These are phyloP conservation scores for Jatropha multifida DNA, from an alignment of 441 rosid species.

Conservation along the genomic window DNA sequence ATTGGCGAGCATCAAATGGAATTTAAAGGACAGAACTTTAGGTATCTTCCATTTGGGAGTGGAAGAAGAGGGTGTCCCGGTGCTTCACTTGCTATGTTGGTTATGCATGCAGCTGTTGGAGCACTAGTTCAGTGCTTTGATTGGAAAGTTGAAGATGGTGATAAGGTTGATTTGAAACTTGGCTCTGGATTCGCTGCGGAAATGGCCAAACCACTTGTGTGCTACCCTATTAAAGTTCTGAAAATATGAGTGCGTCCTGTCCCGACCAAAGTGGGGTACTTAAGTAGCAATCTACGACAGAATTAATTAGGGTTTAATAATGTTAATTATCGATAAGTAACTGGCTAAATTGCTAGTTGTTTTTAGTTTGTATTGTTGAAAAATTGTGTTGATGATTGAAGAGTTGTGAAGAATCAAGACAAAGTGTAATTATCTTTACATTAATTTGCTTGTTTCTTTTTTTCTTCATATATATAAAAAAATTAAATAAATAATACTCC, in stretches of 20 bases:
- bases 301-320: too few relatives aligned
- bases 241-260: constrained; percentile 22
- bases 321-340: too few relatives aligned
- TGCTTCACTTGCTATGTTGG: constrained; percentile 40
- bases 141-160: constrained; percentile 43
- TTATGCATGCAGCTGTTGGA: constrained; percentile 45
- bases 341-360: too few relatives aligned
- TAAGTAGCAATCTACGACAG: too few relatives aligned
- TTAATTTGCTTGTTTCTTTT: too few relatives aligned
- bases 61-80: constrained; percentile 50
- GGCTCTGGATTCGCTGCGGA: constrained; percentile 46
- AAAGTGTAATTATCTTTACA: too few relatives aligned
- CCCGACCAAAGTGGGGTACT: too few relatives aligned
- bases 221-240: constrained; percentile 25
- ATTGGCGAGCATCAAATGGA: constrained; percentile 68
- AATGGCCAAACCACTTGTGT: constrained; percentile 44
- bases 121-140: constrained; percentile 56
- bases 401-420: too few relatives aligned
- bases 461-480: too few relatives aligned
- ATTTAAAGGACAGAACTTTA: constrained; percentile 60
- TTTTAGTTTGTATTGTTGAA: too few relatives aligned
- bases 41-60: constrained; percentile 57
- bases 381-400: too few relatives aligned
- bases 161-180: constrained; percentile 33
- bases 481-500: too few relatives aligned